A percentile compares a stretch with the other conserved stretches of the same genome.
Evolutionary conservation across 306 rosid genomes (phyloP).

Genomic region (Citrullus amarus): DNA sequence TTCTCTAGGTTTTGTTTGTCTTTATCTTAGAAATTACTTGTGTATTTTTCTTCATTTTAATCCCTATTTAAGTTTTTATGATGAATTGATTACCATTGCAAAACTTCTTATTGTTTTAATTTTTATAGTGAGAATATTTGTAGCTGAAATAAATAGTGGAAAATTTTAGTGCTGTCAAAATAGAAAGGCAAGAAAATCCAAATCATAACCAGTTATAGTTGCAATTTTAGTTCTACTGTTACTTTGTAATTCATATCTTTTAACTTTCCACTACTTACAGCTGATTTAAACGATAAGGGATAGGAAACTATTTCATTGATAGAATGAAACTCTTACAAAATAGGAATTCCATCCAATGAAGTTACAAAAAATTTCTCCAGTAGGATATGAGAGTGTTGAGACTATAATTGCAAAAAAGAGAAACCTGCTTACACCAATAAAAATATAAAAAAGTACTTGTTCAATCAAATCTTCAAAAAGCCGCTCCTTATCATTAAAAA

Average conservation of each 20-base stretch:
- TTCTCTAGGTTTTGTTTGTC: not conserved
- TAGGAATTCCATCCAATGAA: too few relatives aligned
- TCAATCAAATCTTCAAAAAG: too few relatives aligned
- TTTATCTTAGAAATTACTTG: not conserved
- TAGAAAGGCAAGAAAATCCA: not conserved
- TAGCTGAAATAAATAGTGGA: not conserved
- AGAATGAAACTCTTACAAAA: too few relatives aligned
- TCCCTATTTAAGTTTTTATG: not conserved
- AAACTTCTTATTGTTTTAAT: not conserved
- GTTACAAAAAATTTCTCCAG: too few relatives aligned
- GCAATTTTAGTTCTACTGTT: not conserved
- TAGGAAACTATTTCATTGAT: too few relatives aligned
- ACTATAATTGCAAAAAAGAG: too few relatives aligned
- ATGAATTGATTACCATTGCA: not conserved
- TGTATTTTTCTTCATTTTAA: not conserved
- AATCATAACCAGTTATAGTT: not conserved
- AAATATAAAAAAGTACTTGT: too few relatives aligned
- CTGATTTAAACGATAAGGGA: not conserved
- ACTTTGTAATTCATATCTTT: not conserved
- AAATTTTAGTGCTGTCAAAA: not conserved
- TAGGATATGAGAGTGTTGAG: too few relatives aligned
- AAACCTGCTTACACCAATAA: too few relatives aligned
- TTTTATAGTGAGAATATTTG: not conserved
- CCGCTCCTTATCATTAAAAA: too few relatives aligned
- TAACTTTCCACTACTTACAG: not conserved